These are phyloP conservation scores for Heimioporus punctisporus DNA, from an alignment of 1,284 basidiomycete species.

Conservation along the genomic window DNA sequence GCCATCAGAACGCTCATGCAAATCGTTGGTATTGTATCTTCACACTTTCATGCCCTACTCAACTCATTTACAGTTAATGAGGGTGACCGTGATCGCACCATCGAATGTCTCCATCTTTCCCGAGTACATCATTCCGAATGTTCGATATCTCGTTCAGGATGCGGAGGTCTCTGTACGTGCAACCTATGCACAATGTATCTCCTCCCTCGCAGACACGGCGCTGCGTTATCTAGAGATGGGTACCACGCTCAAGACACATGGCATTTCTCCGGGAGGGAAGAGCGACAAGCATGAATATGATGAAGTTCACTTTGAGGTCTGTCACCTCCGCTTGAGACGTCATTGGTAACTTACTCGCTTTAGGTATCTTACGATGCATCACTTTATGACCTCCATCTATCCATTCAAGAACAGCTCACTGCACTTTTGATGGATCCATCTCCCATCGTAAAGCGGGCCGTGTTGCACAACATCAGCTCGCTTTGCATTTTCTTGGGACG, in stretches of 20 bases:
- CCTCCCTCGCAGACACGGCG: slow-evolving; percentile 83
- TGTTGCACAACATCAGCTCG: slow-evolving; percentile 81
- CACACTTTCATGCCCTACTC: neutral
- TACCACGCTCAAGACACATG: slow-evolving; percentile 86
- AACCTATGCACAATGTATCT: slow-evolving; percentile 88
- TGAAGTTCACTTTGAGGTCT: slow-evolving; percentile 73
- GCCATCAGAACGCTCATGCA: slow-evolving; percentile 85
- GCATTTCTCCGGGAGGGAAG: slow-evolving; percentile 46
- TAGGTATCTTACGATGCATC: slow-evolving; percentile 90
- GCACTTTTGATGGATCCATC: slow-evolving; percentile 77
- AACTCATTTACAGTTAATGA: slow-evolving; percentile 61
- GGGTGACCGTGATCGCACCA: slow-evolving; percentile 87
- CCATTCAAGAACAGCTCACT: slow-evolving; percentile 89
- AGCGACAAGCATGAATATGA: slow-evolving; percentile 73
- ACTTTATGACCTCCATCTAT: slow-evolving; percentile 83
- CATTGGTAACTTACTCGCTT: slow-evolving; percentile 6
- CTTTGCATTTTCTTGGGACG: slow-evolving; percentile 94
- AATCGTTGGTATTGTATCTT: slow-evolving; percentile 56
- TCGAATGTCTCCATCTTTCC: slow-evolving; percentile 90
- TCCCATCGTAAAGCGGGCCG: slow-evolving; percentile 75
- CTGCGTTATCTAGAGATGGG: slow-evolving; percentile 91
- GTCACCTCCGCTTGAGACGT: slow-evolving; percentile 6
- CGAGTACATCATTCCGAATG: slow-evolving; percentile 95
- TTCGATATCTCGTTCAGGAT: slow-evolving; percentile 83
- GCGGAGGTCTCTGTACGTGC: slow-evolving; percentile 88